Evolutionary conservation across 768 basidiomycete species (phyloP).

Genomic region (Clavaria fumosa): DNA sequence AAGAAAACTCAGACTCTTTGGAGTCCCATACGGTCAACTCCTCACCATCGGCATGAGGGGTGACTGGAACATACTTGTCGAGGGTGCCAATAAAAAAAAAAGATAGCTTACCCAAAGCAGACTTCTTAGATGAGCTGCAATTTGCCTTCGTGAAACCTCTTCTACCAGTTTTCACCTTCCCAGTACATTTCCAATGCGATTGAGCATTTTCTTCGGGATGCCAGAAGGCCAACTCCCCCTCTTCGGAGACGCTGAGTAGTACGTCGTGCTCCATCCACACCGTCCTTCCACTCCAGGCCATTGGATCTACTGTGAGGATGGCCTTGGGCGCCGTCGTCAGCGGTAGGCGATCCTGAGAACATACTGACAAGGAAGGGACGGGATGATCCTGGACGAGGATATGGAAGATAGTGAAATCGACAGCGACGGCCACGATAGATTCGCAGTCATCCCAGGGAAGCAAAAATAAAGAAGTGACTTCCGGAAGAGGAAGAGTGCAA

Average conservation of each 20-base stretch:
- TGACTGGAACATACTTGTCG: conserved; percentile 29
- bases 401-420: conserved; percentile 42
- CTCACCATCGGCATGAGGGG: conserved; percentile 40
- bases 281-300: conserved; percentile 54
- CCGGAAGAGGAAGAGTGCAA: conserved; percentile 29
- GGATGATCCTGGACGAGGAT: conserved; percentile 26
- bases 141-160: conserved; percentile 51
- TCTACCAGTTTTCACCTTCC: conserved; percentile 58
- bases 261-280: conserved; percentile 48
- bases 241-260: conserved; percentile 59
- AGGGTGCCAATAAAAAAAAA: conserved; percentile 7
- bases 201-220: conserved; percentile 31
- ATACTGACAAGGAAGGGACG: conserved; percentile 25
- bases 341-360: conserved; percentile 38
- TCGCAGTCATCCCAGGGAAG: conserved; percentile 41
- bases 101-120: conserved; percentile 56
- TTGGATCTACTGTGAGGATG: conserved; percentile 73
- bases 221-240: conserved; percentile 85
- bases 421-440: conserved; percentile 51
- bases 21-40: conserved; percentile 97
- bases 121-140: conserved; percentile 87
- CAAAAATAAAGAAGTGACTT: conserved; percentile 46
- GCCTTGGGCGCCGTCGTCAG: conserved; percentile 30
- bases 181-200: conserved; percentile 48
- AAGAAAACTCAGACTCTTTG: conserved; percentile 82